A percentile compares a stretch with the other conserved stretches of the same genome.
Conservation (phyloP, 495 filamentous ascomycete species). For the Astrothelium macrocarpum region DNA sequence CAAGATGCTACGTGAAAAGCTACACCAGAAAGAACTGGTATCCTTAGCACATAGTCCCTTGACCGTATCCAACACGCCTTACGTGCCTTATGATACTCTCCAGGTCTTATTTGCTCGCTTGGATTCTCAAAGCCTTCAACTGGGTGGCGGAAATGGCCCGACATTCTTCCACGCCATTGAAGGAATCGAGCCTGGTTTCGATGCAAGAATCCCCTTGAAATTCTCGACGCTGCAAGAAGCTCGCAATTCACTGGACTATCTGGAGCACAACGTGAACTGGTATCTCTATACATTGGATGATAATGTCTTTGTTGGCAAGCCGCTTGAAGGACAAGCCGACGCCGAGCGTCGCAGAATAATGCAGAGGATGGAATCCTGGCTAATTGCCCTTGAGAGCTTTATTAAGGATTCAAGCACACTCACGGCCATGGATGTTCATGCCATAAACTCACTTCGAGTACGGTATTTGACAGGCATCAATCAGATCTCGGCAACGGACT, state of each 20-base stretch:
- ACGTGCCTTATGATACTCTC: constrained; percentile 6
- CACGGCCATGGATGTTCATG: neutral
- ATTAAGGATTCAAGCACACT: neutral
- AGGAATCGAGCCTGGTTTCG: neutral
- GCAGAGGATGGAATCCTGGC: neutral
- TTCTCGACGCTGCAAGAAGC: neutral
- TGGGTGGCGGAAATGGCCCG: neutral
- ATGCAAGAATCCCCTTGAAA: neutral
- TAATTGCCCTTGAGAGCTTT: neutral
- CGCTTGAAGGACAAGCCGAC: neutral
- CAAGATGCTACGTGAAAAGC: constrained; percentile 1
- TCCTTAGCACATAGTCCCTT: neutral
- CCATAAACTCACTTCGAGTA: neutral
- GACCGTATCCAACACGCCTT: neutral
- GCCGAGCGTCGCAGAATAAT: neutral
- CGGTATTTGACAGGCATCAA: neutral
- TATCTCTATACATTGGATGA: neutral
- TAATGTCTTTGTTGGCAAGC: neutral
- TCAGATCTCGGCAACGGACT: neutral
- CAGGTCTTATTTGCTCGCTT: constrained; percentile 8
- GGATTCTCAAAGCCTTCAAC: neutral
- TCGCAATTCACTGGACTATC: constrained; percentile 1
- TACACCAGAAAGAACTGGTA: neutral
- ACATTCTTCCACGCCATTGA: neutral
- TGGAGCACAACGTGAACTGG: neutral